These are phyloP conservation scores for Meyerozyma guilliermondii DNA, from an alignment of 1,139 yeast genomes.

Conservation along the genomic window DNA sequence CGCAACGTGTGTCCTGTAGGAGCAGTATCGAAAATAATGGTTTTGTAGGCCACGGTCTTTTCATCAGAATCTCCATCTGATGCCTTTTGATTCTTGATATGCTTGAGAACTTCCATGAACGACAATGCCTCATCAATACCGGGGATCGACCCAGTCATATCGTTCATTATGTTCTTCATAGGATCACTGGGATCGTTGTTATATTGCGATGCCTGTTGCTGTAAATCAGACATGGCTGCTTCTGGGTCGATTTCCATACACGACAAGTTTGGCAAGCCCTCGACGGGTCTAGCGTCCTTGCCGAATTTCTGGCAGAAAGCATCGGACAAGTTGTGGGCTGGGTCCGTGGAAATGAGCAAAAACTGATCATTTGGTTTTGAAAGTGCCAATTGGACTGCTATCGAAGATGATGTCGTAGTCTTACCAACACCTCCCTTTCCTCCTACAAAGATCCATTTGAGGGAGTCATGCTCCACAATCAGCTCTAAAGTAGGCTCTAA, in stretches of 20 bases:
- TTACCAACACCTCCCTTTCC: slow-evolving; percentile 99
- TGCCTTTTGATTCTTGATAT: slow-evolving; percentile 72
- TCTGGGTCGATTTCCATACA: slow-evolving; percentile 99
- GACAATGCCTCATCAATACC: slow-evolving; percentile 98
- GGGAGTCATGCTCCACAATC: slow-evolving; percentile 57
- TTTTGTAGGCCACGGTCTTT: slow-evolving; percentile 53
- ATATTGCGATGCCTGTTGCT: slow-evolving; percentile 53
- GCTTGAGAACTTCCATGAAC: slow-evolving; percentile 96
- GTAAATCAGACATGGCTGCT: slow-evolving; percentile 87
- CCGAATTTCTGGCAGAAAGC: slow-evolving; percentile 98
- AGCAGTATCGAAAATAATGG: slow-evolving; percentile 95
- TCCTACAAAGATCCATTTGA: slow-evolving; percentile 96
- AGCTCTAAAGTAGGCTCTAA: slow-evolving; percentile 67
- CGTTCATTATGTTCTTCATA: slow-evolving; percentile 71
- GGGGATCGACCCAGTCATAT: slow-evolving; percentile 91
- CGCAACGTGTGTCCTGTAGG: slow-evolving; percentile 98
- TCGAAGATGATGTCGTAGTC: slow-evolving; percentile 93
- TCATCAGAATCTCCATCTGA: slow-evolving; percentile 30
- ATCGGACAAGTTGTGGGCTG: slow-evolving; percentile 95
- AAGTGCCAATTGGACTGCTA: slow-evolving; percentile 85
- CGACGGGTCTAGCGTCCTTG: slow-evolving; percentile 90
- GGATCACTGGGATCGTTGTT: slow-evolving; percentile 61
- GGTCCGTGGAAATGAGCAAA: slow-evolving; percentile 90
- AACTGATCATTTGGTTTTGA: slow-evolving; percentile 79
- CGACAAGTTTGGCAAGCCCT: slow-evolving; percentile 79